Conservation (phyloP, 2,329 filamentous ascomycete genomes). For the Chaetomiaceae sp. region DNA sequence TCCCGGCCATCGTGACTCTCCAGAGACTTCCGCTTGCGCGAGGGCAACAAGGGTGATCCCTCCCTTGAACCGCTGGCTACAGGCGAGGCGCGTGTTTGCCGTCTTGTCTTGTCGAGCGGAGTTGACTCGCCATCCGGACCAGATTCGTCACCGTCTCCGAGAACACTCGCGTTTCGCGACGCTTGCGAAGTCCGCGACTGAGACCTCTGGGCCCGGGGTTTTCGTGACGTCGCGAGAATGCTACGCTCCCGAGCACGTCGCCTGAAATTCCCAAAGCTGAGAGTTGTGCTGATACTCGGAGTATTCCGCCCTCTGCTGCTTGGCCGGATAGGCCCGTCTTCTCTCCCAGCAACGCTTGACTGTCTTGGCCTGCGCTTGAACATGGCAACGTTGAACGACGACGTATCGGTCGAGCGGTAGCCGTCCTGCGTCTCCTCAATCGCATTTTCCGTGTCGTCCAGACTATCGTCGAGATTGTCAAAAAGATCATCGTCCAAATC, state of each 20-base stretch:
- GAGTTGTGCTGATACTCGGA: constrained; percentile 45
- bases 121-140: constrained; percentile 30
- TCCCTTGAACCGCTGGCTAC: constrained; percentile 1
- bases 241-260: constrained; percentile 57
- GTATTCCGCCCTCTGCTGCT: constrained; percentile 48
- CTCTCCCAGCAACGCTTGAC: constrained; percentile 49
- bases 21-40: constrained; percentile 55
- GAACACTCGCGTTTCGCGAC: constrained; percentile 16
- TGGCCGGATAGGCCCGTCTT: constrained; percentile 49
- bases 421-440: constrained; percentile 29
- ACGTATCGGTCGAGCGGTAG: constrained; percentile 41
- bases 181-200: constrained; percentile 23
- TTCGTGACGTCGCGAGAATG: constrained; percentile 53
- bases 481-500: constrained; percentile 48
- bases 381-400: constrained; percentile 43
- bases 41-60: constrained; percentile 27
- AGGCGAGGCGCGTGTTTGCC: constrained; percentile 17
- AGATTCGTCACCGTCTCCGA: constrained; percentile 28
- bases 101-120: constrained; percentile 22
- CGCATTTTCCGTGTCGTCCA: constrained; percentile 34
- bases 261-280: constrained; percentile 56
- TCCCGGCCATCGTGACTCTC: constrained; percentile 37
- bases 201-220: constrained; percentile 29
- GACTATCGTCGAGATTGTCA: constrained; percentile 40
- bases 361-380: constrained; percentile 45